Evolutionary conservation across 371 early-diverging fungal genomes (phyloP), one percentile per base, ranked within the genome.

Genomic region (Syncephalastrum monosporum): DNA sequence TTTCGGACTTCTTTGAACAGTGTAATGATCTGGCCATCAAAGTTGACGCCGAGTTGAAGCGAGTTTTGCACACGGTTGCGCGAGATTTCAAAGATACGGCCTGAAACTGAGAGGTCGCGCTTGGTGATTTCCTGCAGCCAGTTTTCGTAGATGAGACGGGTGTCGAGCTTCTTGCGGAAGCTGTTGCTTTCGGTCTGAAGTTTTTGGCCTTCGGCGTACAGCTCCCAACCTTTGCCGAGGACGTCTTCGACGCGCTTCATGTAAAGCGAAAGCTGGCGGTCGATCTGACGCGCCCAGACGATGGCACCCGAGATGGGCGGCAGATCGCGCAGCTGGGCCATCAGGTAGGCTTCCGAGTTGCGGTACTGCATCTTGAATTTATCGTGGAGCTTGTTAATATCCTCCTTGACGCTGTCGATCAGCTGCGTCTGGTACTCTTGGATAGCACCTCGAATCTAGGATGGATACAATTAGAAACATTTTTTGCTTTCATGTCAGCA

Each of bases 201-300:
- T 62, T 94, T 91, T 68, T 94, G 94, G 23, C 99, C 99, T 70
- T 98, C 99, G 4, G 93, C 91, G 61, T 98, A 96, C 38, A 90
- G 80, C 74, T 94, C 94, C 98, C 97, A 99, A 19, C 97, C 98
- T 61, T 91, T 89, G 48, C 99, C 99, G 19, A 99, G 83, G 23
- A 99, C 96, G 73, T 93, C 95, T 69, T 98, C 98, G 10, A 99
- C 97, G 47, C 96, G 91, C 48, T 89, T 90, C 97, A 99, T 97
- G 77, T 95, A 96, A 41, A 90, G 71, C 27, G 90, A 88, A 12
- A 99, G 83, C 76, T 98, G 98, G 43, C 93, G 91, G 65, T 99
- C 99, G 64, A 99, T 96, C 73, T 97, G 96, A 50, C 90, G 87
- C n/a, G 94, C 94, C 99, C 99, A 99, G 27, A 94, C 91, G 56